A percentile compares a stretch with the other conserved stretches of the same genome.
Conservation (phyloP, 345 rosid species). For the Lepidium didymum region DNA sequence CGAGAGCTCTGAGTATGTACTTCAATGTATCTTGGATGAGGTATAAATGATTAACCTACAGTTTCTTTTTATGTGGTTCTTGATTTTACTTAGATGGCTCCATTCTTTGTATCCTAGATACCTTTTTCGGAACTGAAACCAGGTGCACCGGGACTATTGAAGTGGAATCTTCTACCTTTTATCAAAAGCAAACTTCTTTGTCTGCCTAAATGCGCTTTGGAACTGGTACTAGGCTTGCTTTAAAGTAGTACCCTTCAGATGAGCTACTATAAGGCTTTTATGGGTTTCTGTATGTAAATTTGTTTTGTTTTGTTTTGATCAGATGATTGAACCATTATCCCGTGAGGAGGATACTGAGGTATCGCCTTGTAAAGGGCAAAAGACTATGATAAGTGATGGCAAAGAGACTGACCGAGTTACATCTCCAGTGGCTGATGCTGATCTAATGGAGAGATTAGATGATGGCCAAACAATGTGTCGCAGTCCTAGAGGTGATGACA, state of each 20-base stretch:
- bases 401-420: neutral
- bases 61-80: neutral
- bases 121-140: conserved; percentile 25
- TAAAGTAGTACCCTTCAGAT: neutral
- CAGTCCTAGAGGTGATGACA: neutral
- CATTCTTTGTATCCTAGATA: neutral
- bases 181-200: conserved; percentile 10
- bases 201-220: conserved; percentile 25
- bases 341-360: neutral
- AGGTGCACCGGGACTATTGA: conserved; percentile 17
- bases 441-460: neutral
- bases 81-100: neutral
- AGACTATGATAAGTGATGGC: neutral
- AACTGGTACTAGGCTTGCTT: conserved; percentile 11
- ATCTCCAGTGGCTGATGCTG: neutral
- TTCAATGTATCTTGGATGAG: conserved; percentile 28
- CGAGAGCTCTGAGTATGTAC: conserved; percentile 21
- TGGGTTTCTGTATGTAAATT: neutral
- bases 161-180: conserved; percentile 28
- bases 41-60: neutral
- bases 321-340: conserved; percentile 17
- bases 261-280: neutral
- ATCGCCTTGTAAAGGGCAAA: neutral
- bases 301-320: neutral
- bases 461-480: neutral